These are phyloP conservation scores for Lyophyllum semitale DNA, from an alignment of 768 basidiomycete genomes.

Conservation along the genomic window DNA sequence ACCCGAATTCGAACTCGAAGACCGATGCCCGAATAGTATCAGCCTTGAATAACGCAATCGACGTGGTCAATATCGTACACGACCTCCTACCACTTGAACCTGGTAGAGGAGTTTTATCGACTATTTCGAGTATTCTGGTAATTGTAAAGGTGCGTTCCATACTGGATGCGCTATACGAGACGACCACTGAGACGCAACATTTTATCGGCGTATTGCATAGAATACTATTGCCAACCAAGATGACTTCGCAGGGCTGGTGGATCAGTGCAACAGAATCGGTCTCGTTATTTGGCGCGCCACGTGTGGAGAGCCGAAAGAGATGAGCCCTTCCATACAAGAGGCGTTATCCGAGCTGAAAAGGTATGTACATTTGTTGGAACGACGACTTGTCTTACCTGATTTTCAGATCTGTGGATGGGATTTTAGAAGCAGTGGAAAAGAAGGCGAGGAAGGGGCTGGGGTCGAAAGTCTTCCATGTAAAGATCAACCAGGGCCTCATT, in stretches of 20 bases:
- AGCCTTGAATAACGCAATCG: slow-evolving; percentile 3
- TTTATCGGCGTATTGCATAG: background rate
- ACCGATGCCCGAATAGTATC: slow-evolving; percentile 1
- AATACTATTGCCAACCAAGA: slow-evolving; percentile 2
- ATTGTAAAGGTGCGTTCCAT: slow-evolving; percentile 5
- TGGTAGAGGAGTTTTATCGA: slow-evolving; percentile 6
- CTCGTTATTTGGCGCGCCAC: slow-evolving; percentile 11
- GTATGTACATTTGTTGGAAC: background rate
- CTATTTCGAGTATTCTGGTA: slow-evolving; percentile 5
- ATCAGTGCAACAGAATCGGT: slow-evolving; percentile 14
- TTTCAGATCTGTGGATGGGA: slow-evolving; percentile 2
- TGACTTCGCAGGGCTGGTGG: slow-evolving; percentile 9
- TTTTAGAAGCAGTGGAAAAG: slow-evolving; percentile 1
- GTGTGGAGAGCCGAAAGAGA: background rate
- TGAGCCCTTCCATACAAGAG: background rate
- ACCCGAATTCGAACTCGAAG: too few species aligned
- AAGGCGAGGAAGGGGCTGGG: background rate
- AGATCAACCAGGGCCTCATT: slow-evolving; percentile 11
- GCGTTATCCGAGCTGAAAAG: slow-evolving; percentile 9
- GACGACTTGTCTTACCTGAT: background rate
- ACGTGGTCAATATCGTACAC: background rate
- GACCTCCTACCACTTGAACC: slow-evolving; percentile 1
- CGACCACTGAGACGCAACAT: background rate
- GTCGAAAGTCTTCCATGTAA: slow-evolving; percentile 8
- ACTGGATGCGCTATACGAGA: background rate